phyloP scores from a whole-genome alignment of 805 yeast species.

The Pichia nakasei region DNA sequence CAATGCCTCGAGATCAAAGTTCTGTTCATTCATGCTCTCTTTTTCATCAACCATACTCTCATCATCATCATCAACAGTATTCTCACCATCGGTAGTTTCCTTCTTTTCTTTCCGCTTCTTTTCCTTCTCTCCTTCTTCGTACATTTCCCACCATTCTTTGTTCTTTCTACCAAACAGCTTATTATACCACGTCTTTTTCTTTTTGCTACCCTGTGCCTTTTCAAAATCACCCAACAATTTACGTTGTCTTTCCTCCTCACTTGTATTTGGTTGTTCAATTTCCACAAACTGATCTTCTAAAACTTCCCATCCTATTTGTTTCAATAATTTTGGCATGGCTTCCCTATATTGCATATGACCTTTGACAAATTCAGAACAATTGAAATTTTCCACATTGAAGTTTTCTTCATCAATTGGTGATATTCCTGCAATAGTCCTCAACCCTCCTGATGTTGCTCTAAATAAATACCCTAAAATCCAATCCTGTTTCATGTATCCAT shows the following conservation, averaged over 20 bases:
- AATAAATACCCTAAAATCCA: slow-evolving; percentile 95
- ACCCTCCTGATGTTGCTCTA: slow-evolving; percentile 92
- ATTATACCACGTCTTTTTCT: slow-evolving; percentile 36
- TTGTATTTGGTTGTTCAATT: slow-evolving; percentile 93
- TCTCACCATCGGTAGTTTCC: neutral
- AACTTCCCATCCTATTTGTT: slow-evolving; percentile 67
- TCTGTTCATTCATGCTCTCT: slow-evolving; percentile 12
- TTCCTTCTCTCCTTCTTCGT: slow-evolving; percentile 32
- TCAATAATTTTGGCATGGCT: slow-evolving; percentile 77
- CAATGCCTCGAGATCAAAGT: slow-evolving; percentile 40
- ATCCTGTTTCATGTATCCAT: slow-evolving; percentile 86
- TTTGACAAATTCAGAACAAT: slow-evolving; percentile 77
- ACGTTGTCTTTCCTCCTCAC: slow-evolving; percentile 72
- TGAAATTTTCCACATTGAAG: slow-evolving; percentile 61
- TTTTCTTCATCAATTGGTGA: slow-evolving; percentile 53
- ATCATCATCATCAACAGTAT: slow-evolving; percentile 5
- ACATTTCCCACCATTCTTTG: slow-evolving; percentile 52
- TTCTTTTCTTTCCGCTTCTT: slow-evolving; percentile 11
- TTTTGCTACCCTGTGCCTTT: slow-evolving; percentile 15
- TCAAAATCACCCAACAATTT: slow-evolving; percentile 79
- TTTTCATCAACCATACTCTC: slow-evolving; percentile 10
- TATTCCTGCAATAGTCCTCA: slow-evolving; percentile 84
- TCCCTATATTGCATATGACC: slow-evolving; percentile 98
- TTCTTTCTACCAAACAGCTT: slow-evolving; percentile 36
- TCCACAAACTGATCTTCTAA: slow-evolving; percentile 87